These are phyloP conservation scores for Solanum ahanhuiri DNA, from an alignment of 257 asterid species.

Conservation along the genomic window DNA sequence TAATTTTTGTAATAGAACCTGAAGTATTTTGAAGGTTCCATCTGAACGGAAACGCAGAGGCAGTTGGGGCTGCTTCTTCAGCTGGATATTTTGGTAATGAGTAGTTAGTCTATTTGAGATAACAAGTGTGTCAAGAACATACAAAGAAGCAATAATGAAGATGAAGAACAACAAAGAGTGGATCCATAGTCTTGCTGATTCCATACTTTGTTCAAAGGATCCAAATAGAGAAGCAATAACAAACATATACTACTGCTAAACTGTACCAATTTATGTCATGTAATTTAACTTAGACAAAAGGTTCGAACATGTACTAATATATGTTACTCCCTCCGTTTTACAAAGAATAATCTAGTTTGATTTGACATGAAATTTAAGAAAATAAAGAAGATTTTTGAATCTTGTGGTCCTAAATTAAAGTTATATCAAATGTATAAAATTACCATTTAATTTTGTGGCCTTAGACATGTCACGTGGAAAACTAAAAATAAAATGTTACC, in stretches of 20 bases:
- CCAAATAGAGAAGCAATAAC: not conserved
- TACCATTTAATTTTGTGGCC: too few species aligned
- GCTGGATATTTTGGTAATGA: constrained; percentile 27
- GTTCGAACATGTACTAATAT: too few species aligned
- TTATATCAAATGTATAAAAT: too few species aligned
- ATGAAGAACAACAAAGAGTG: constrained; percentile 29
- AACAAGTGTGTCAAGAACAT: constrained; percentile 27
- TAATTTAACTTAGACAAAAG: too few species aligned
- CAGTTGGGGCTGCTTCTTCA: constrained; percentile 40
- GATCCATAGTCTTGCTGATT: constrained; percentile 30
- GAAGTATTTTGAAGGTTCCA: constrained; percentile 93
- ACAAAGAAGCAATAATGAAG: constrained; percentile 19
- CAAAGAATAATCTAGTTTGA: too few species aligned
- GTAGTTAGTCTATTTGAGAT: constrained; percentile 39
- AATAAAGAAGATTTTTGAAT: too few species aligned
- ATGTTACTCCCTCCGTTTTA: too few species aligned
- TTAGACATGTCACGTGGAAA: too few species aligned
- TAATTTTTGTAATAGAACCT: constrained; percentile 18
- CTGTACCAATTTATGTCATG: too few species aligned
- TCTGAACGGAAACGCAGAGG: constrained; percentile 78
- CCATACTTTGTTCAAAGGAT: constrained; percentile 15
- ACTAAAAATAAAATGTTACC: too few species aligned
- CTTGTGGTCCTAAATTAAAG: too few species aligned
- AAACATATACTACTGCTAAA: not conserved
- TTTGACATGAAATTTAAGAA: too few species aligned